These are phyloP conservation scores for Lolium multiflorum DNA, from an alignment of 176 grass and related monocot genomes.

Conservation along the genomic window DNA sequence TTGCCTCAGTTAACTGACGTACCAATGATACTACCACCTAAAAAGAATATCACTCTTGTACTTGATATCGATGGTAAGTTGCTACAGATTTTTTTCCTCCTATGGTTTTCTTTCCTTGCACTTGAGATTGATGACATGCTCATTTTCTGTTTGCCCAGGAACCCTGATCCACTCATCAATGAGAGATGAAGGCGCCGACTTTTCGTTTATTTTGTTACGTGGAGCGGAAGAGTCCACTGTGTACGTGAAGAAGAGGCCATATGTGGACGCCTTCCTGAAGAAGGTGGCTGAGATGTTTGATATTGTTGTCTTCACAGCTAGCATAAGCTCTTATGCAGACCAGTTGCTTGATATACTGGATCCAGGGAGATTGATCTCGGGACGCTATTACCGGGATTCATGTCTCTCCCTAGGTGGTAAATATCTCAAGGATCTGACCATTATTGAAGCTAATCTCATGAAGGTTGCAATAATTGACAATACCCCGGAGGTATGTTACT, in stretches of 20 bases:
- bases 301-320: slow-evolving; percentile 91
- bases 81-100: too few species aligned
- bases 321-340: slow-evolving; percentile 77
- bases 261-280: slow-evolving; percentile 81
- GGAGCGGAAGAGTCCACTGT: slow-evolving; percentile 61
- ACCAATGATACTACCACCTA: slow-evolving; percentile 23
- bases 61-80: slow-evolving; percentile 97
- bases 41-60: slow-evolving; percentile 80
- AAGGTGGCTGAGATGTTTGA: slow-evolving; percentile 86
- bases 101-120: background rate
- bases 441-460: slow-evolving; percentile 75
- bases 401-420: slow-evolving; percentile 73
- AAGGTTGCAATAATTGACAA: slow-evolving; percentile 95
- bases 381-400: slow-evolving; percentile 80
- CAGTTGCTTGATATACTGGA: slow-evolving; percentile 86
- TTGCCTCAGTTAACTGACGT: slow-evolving; percentile 36
- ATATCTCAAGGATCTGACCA: slow-evolving; percentile 81
- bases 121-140: background rate
- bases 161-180: slow-evolving; percentile 56
- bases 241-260: slow-evolving; percentile 83
- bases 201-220: slow-evolving; percentile 51
- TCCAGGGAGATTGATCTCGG: slow-evolving; percentile 75
- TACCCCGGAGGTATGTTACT: slow-evolving; percentile 77
- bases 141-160: slow-evolving; percentile 51
- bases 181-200: slow-evolving; percentile 45